Percentiles rank a stretch among this genome's conserved stretches.
These are phyloP conservation scores for Helenozyma baotianmanensis DNA, from an alignment of 805 yeast genomes.

Conservation along the genomic window DNA sequence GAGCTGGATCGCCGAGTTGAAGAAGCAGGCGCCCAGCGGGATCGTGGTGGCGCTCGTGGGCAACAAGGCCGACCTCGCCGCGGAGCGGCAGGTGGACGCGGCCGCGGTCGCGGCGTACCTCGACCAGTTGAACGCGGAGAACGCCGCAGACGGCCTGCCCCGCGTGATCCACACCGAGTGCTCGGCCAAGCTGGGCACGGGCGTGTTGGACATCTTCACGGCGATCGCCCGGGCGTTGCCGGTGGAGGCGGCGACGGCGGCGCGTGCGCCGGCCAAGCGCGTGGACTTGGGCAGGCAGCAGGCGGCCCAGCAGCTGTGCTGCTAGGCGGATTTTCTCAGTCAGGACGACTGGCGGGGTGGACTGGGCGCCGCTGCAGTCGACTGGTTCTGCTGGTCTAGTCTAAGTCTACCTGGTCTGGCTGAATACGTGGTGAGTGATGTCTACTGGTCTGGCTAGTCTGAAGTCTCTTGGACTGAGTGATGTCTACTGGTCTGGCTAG, in stretches of 20 bases:
- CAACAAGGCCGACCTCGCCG: constrained; percentile 79
- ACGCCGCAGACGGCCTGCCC: constrained; percentile 13
- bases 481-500: no score
- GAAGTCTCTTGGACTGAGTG: no score
- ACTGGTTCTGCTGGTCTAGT: no score
- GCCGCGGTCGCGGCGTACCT: constrained; percentile 47
- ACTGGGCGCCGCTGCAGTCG: no score
- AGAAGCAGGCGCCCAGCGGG: constrained; percentile 90
- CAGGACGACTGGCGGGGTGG: no score
- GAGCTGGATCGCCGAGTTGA: constrained; percentile 96
- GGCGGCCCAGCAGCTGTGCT: constrained; percentile 13
- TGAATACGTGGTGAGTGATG: no score
- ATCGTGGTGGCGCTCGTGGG: constrained; percentile 93
- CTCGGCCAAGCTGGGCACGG: constrained; percentile 43
- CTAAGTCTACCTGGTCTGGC: no score
- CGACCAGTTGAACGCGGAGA: constrained; percentile 32
- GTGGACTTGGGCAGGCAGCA: constrained; percentile 15
- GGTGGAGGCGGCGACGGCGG: constrained; percentile 30
- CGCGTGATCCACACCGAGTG: constrained; percentile 33
- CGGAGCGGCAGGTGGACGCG: constrained; percentile 43
- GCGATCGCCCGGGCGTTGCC: constrained; percentile 40
- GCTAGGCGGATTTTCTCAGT: no score
- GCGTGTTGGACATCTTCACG: constrained; percentile 38
- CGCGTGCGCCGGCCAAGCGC: constrained; percentile 8
- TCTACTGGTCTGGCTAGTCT: no score